Evolutionary conservation across 2,329 filamentous ascomycete species (phyloP).

Genomic region (Coniella lustricola): DNA sequence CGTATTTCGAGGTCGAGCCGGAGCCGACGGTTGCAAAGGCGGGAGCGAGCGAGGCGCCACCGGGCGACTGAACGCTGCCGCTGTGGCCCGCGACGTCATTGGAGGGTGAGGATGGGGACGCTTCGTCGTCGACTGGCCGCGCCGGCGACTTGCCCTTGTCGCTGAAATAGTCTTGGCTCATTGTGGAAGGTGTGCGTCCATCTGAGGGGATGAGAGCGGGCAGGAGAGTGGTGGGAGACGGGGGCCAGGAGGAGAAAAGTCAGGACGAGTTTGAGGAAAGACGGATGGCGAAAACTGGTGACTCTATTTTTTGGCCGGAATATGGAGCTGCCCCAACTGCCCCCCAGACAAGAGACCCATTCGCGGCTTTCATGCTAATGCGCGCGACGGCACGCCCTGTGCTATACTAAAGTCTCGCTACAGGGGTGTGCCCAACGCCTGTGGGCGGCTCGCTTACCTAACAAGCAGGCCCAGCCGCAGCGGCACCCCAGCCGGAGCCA

Average conservation of each 20-base stretch:
- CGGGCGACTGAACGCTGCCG: slow-evolving; percentile 1
- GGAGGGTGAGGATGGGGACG: slow-evolving; percentile 12
- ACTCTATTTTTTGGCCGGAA: slow-evolving; percentile 12
- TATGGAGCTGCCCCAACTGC: not conserved
- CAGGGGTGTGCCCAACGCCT: not conserved
- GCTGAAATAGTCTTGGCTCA: slow-evolving; percentile 55
- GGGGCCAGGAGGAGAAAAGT: not conserved
- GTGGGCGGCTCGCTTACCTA: not conserved
- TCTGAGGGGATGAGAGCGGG: slow-evolving; percentile 10
- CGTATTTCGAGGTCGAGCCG: slow-evolving; percentile 74
- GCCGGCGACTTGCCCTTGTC: slow-evolving; percentile 45
- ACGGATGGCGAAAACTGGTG: slow-evolving; percentile 3
- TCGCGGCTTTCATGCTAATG: not conserved
- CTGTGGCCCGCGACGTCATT: slow-evolving; percentile 15
- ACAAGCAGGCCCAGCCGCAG: not conserved
- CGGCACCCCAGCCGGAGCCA: too few relatives aligned
- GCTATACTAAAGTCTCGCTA: not conserved
- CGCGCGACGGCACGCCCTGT: not conserved
- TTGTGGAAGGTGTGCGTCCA: slow-evolving; percentile 27
- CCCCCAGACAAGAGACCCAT: not conserved
- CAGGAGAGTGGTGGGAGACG: not conserved
- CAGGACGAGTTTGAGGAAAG: not conserved
- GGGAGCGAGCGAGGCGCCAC: slow-evolving; percentile 18
- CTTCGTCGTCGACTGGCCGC: slow-evolving; percentile 18
- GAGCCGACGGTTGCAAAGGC: slow-evolving; percentile 81